Percentiles rank a stretch among this genome's conserved stretches.
Evolutionary conservation across 1,139 yeast species (phyloP).

Genomic region (Pichia sorboxylosa): DNA sequence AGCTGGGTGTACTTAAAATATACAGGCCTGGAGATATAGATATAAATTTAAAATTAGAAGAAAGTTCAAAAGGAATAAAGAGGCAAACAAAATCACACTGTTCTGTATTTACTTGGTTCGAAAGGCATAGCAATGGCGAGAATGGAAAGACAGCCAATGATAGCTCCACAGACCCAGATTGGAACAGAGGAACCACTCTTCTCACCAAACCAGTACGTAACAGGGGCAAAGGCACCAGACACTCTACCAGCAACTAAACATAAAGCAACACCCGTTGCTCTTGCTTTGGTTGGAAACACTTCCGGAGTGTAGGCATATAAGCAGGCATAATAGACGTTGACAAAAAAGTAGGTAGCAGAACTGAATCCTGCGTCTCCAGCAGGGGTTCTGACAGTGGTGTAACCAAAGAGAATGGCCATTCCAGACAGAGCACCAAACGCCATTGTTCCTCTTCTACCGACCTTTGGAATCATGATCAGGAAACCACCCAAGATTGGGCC

Average conservation of each 20-base stretch:
- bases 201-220: conserved; percentile 35
- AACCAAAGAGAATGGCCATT: conserved; percentile 47
- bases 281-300: conserved; percentile 41
- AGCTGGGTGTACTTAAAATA: too few species aligned
- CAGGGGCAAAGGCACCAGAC: conserved; percentile 39
- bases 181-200: conserved; percentile 35
- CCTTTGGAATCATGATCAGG: conserved; percentile 30
- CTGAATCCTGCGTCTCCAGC: conserved; percentile 43
- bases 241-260: conserved; percentile 37
- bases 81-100: too few species aligned
- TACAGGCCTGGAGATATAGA: too few species aligned
- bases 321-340: conserved; percentile 43
- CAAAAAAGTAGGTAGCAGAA: conserved; percentile 37
- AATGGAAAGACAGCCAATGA: conserved; percentile 34
- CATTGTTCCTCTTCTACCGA: conserved; percentile 49
- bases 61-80: too few species aligned
- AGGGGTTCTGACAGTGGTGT: conserved; percentile 40
- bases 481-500: conserved; percentile 49
- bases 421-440: conserved; percentile 39
- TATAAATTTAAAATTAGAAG: too few species aligned
- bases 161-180: conserved; percentile 49
- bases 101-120: conserved; percentile 30
- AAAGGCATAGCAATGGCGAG: conserved; percentile 36
- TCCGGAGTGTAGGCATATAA: conserved; percentile 51
- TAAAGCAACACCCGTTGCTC: conserved; percentile 47